These are phyloP conservation scores for Podospora sp. DNA, from an alignment of 495 filamentous ascomycete species.

Conservation along the genomic window DNA sequence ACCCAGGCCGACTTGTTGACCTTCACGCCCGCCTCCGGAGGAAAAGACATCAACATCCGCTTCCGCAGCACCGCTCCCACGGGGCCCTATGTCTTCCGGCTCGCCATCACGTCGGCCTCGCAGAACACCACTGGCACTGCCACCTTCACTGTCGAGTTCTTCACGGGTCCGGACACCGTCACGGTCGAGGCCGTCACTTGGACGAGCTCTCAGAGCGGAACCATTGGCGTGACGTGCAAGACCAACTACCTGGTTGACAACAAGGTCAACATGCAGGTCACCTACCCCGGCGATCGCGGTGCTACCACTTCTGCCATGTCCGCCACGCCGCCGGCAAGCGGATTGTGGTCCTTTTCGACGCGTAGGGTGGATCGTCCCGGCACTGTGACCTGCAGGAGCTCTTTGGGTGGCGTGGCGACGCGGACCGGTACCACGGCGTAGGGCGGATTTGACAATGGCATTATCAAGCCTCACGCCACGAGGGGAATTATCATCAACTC, in stretches of 20 bases:
- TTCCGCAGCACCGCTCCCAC: conserved; percentile 19
- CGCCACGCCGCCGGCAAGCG: conserved; percentile 26
- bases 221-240: conserved; percentile 23
- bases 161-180: conserved; percentile 25
- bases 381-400: conserved; percentile 17
- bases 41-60: conserved; percentile 16
- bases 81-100: conserved; percentile 25
- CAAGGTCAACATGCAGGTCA: conserved; percentile 27
- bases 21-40: conserved; percentile 21
- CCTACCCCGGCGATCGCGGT: conserved; percentile 26
- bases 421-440: conserved; percentile 18
- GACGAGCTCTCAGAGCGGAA: conserved; percentile 26
- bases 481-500: too few species aligned
- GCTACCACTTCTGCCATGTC: conserved; percentile 23
- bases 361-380: conserved; percentile 23
- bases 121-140: conserved; percentile 22
- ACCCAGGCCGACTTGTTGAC: conserved; percentile 24
- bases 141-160: conserved; percentile 21
- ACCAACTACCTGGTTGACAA: conserved; percentile 25
- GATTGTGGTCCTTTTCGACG: conserved; percentile 24
- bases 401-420: conserved; percentile 4
- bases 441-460: neutral
- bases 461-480: neutral
- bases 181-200: conserved; percentile 19
- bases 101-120: conserved; percentile 17